Evolutionary conservation across 139 green algal genomes (phyloP).

Genomic region (Chlorella ohadii): DNA sequence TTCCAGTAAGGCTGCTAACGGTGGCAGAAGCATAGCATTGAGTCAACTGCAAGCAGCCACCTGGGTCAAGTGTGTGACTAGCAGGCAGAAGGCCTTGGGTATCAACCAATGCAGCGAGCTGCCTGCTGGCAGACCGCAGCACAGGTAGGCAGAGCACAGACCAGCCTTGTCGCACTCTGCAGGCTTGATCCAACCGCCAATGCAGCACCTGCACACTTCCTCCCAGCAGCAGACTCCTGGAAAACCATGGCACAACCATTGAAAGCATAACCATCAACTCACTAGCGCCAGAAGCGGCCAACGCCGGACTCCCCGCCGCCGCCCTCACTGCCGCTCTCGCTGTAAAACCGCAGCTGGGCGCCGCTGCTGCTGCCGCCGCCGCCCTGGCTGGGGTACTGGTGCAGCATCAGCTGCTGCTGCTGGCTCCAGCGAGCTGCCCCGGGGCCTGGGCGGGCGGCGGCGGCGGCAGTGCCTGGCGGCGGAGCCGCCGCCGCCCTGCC

Average conservation of each 20-base stretch:
- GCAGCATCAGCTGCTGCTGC: background rate
- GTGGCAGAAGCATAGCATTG: background rate
- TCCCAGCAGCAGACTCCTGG: no score
- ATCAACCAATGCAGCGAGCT: no score
- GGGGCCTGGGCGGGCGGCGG: background rate
- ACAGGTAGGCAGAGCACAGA: no score
- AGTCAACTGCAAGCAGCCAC: background rate
- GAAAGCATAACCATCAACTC: background rate
- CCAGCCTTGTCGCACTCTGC: no score
- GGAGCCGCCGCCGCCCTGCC: background rate
- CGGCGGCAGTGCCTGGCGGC: background rate
- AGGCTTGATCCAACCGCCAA: no score
- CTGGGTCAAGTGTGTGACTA: no score
- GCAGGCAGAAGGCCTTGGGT: no score
- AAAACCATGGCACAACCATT: no score
- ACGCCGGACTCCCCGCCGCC: background rate
- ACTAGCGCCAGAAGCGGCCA: conserved; percentile 20
- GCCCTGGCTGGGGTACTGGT: background rate
- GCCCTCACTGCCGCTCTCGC: conserved; percentile 11
- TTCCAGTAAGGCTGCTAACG: conserved; percentile 14
- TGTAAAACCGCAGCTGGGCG: background rate
- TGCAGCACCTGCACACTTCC: no score
- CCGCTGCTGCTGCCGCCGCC: no score
- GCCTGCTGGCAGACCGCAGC: no score
- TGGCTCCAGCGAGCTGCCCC: background rate